phyloP scores from a whole-genome alignment of 2,329 filamentous ascomycete species.

The Colletotrichum musae region DNA sequence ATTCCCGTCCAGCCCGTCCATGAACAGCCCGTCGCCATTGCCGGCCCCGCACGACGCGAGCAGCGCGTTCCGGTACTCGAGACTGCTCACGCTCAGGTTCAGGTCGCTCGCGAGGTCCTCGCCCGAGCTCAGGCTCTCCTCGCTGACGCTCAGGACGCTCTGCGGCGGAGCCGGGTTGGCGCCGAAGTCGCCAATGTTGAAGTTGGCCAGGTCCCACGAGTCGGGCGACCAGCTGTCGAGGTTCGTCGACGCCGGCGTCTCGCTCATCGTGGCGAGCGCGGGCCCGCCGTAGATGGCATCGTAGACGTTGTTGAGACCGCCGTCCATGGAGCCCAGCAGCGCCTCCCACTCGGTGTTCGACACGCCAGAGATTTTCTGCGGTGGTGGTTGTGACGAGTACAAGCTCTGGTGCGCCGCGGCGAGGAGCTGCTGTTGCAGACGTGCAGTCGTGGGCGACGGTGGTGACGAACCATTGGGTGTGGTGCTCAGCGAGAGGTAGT shows the following conservation, averaged over 20 bases:
- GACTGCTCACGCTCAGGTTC: constrained; percentile 50
- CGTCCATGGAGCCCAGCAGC: constrained; percentile 83
- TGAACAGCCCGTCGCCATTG: constrained; percentile 45
- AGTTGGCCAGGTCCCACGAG: constrained; percentile 67
- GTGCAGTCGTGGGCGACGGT: constrained; percentile 63
- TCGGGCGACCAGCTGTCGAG: constrained; percentile 69
- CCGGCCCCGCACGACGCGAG: constrained; percentile 42
- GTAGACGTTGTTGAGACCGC: constrained; percentile 86
- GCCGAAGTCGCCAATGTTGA: constrained; percentile 65
- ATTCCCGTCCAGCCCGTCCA: constrained; percentile 61
- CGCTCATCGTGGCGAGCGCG: constrained; percentile 62
- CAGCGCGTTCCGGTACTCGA: constrained; percentile 53
- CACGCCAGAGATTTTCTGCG: constrained; percentile 60
- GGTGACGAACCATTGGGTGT: constrained; percentile 63
- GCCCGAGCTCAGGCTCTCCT: constrained; percentile 70
- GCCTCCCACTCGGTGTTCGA: constrained; percentile 85
- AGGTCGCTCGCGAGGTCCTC: constrained; percentile 59
- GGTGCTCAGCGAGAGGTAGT: constrained; percentile 71
- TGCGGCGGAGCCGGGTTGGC: constrained; percentile 61
- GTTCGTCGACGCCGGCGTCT: constrained; percentile 58
- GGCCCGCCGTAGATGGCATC: constrained; percentile 82
- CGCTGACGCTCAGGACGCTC: constrained; percentile 70
- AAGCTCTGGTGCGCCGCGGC: constrained; percentile 47
- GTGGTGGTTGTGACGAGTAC: constrained; percentile 52
- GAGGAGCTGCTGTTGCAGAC: constrained; percentile 51